phyloP scores from a whole-genome alignment of 257 asterid species.

The Solanum medicagineum region DNA sequence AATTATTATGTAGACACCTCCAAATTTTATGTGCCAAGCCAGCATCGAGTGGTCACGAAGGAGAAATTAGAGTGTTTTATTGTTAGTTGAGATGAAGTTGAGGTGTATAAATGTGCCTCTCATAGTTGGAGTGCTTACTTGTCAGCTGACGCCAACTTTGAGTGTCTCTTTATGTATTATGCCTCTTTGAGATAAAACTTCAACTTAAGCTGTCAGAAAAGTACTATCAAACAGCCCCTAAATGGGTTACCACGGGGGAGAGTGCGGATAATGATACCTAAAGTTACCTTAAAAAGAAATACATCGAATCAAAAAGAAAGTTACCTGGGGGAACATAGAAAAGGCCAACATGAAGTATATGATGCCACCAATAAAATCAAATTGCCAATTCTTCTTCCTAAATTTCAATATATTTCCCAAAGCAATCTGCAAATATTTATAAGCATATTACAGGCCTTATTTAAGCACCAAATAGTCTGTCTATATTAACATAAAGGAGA shows the following conservation, averaged over 20 bases:
- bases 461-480: background rate
- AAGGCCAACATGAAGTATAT: conserved; percentile 79
- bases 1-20: background rate
- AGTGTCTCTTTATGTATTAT: background rate
- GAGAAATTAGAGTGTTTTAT: background rate
- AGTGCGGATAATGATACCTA: background rate
- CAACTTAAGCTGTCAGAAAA: background rate
- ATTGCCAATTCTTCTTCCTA: conserved; percentile 99
- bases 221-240: background rate
- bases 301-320: background rate
- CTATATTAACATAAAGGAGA: background rate
- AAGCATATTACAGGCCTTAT: background rate
- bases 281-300: background rate
- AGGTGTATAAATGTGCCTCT: background rate
- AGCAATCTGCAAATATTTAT: conserved; percentile 66
- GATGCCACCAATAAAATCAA: conserved; percentile 89
- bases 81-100: background rate
- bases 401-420: conserved; percentile 95
- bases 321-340: conserved; percentile 98
- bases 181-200: background rate
- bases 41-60: background rate
- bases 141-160: background rate
- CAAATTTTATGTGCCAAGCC: background rate
- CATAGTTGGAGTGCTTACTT: background rate
- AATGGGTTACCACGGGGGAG: background rate